These are phyloP conservation scores for Aspergillus sp. DNA, from an alignment of 2,329 filamentous ascomycete genomes.

Conservation along the genomic window DNA sequence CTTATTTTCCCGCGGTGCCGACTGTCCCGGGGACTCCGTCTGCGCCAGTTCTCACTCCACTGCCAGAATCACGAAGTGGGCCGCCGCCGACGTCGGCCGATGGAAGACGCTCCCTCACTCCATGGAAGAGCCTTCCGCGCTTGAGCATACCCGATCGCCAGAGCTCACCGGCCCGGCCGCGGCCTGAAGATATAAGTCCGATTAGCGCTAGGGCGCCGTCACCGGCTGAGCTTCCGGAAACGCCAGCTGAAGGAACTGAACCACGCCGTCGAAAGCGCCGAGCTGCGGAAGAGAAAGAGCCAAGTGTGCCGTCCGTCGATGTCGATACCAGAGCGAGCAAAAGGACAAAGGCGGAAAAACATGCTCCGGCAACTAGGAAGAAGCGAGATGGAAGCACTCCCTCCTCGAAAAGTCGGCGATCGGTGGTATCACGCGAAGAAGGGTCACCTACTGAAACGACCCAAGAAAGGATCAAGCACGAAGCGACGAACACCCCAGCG, in stretches of 20 bases:
- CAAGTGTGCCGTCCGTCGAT: constrained; percentile 8
- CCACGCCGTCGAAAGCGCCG: constrained; percentile 12
- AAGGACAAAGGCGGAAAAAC: constrained; percentile 19
- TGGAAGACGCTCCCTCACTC: constrained; percentile 33
- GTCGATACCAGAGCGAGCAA: constrained; percentile 10
- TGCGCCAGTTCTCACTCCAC: constrained; percentile 11
- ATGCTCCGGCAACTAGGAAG: constrained; percentile 12
- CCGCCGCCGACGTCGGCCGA: constrained; percentile 27
- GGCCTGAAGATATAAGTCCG: constrained; percentile 36
- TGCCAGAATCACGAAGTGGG: constrained; percentile 16
- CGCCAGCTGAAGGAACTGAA: constrained; percentile 15
- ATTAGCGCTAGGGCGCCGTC: constrained; percentile 36
- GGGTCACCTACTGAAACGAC: constrained; percentile 14
- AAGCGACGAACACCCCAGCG: constrained; percentile 27
- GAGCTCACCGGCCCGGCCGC: constrained; percentile 31
- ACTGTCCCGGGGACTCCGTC: constrained; percentile 18
- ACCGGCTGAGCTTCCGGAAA: constrained; percentile 21
- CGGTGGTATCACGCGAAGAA: constrained; percentile 26
- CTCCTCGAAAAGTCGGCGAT: constrained; percentile 29
- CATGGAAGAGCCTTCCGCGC: constrained; percentile 34
- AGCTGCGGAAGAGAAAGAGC: constrained; percentile 13
- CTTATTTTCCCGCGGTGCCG: constrained; percentile 14
- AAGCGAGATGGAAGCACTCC: constrained; percentile 25
- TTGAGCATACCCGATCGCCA: constrained; percentile 27
- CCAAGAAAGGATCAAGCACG: constrained; percentile 20